Conservation (phyloP, 352 stramenopile genomes). For the Pythium sp. region DNA sequence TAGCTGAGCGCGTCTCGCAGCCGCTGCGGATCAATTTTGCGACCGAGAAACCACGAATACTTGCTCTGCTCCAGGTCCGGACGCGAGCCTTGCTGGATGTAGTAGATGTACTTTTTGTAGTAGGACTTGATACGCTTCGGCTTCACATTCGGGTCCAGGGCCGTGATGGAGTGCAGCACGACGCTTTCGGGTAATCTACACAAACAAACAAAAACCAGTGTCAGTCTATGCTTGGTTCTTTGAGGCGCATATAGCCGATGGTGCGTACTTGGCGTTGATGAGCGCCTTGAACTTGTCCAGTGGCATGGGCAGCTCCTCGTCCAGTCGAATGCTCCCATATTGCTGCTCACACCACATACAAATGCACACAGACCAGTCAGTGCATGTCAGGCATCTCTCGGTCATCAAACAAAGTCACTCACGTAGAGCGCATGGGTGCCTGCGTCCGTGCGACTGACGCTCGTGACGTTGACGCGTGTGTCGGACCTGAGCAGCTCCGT, state of each 20-base stretch:
- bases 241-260: background rate
- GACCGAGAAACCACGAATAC: conserved; percentile 83
- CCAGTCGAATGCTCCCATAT: conserved; percentile 78
- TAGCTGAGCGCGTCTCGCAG: conserved; percentile 67
- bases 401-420: conserved; percentile 14
- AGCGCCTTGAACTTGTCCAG: conserved; percentile 41
- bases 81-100: conserved; percentile 80
- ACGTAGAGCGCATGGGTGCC: conserved; percentile 85
- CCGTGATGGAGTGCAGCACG: conserved; percentile 43
- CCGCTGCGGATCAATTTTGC: conserved; percentile 51
- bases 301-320: conserved; percentile 33
- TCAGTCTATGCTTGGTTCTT: background rate
- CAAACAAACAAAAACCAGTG: background rate
- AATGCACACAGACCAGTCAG: conserved; percentile 9
- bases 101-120: conserved; percentile 90
- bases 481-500: conserved; percentile 40
- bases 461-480: conserved; percentile 75
- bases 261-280: conserved; percentile 53
- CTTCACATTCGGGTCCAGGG: conserved; percentile 25
- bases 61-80: conserved; percentile 67
- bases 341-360: conserved; percentile 38
- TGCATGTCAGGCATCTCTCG: background rate
- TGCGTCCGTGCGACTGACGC: conserved; percentile 80
- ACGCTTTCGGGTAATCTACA: conserved; percentile 43
- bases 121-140: conserved; percentile 68